Base-by-base conservation (phyloP, 192 early-diverging fungal species). In the Geranomyces michiganensis region DNA sequence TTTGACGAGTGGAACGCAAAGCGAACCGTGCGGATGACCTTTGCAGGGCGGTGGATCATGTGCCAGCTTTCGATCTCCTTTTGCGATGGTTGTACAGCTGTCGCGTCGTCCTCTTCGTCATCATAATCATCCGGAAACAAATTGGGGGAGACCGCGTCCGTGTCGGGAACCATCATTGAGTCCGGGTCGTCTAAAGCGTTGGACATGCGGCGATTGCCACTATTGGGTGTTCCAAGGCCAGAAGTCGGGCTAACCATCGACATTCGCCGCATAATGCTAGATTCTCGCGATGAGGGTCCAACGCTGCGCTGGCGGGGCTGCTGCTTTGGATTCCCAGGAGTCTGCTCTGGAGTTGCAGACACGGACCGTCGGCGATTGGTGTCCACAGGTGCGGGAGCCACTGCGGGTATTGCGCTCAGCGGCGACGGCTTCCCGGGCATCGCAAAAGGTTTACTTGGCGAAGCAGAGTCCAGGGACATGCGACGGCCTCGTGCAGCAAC, bases 21-120 rank as follows among this genome's bases (percentile, higher is more conserved):
- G 13, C 84, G 76, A 24, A 86, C 80, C 13, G 82, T 62, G 30
- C 87, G 77, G 43, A 88, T 83, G 14, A 69, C 69, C 55, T 84
- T 84, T 14, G 87, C 73, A 21, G 86, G 84, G 22, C 72, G 72
- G 68, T 88, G 85, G 29, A 82, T 65, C 30, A 76, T 29, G 72
- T 88, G 87, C 84, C 86, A 88, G 33, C 74, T 76, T 55, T 84
- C 83, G 49, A 88, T 88, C 65, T 88, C 86, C 53, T 86, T 48
- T 26, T 79, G 74, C 30, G 76, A 74, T 21, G 76, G 74, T 55
- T 81, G 70, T 6, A 67, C 55, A 0, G 66, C 69, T 10, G 65
- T 46, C 44, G 64, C 65, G 29, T 65, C 61, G 0, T 76, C 77
- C 24, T 71, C 68, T 7, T 53, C 70, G 14, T 59, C 62, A 51